Evolutionary conservation across 2,329 filamentous ascomycete genomes (phyloP), one percentile per base, ranked within the genome.

Genomic region (Sporothrix inflata): DNA sequence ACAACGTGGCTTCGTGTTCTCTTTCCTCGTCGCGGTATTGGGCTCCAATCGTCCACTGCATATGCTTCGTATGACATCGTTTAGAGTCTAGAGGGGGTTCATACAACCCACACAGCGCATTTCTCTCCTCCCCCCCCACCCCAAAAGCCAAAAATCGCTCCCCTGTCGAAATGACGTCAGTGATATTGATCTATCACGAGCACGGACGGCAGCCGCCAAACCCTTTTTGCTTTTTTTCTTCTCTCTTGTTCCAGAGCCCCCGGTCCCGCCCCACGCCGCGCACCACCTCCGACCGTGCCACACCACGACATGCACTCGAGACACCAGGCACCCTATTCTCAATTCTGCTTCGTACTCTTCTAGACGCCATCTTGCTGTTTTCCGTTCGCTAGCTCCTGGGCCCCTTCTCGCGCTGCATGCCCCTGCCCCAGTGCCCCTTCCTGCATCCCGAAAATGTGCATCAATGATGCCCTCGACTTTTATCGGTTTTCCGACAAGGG

Each of bases 91-190:
- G 30, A 34, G 30, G 30, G 30, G 30, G 3, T 34, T 6, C 3
- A 34, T 34, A 34, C 30, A 34, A 34, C 30, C 30, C 30, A 34
- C 30, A 3, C 27, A 57, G 14, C 27, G 7, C 27, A 8, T 11
- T 42, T 63, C 34, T n/a, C 21, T 42, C 30, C 8, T 61, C 21
- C 38, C 57, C 30, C 30, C 34, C 57, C 34, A 42, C 57, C 60
- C 21, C 12, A 42, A 65, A 40, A 45, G n/a, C n/a, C 38, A 42
- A 21, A 65, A 45, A 27, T 16, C 60, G 14, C 60, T 65, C 21
- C 60, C 60, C 21, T 65, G 60, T 65, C 60, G 4, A 45, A 65
- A 65, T 65, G 60, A 65, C 60, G 38, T 65, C 60, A 65, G 60
- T 65, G 60, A 45, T 21, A 45, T 42, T 16, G n/a, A 45, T 65